Base-by-base conservation (phyloP, 1,139 yeast genomes). In the Taiozyma onychis region DNA sequence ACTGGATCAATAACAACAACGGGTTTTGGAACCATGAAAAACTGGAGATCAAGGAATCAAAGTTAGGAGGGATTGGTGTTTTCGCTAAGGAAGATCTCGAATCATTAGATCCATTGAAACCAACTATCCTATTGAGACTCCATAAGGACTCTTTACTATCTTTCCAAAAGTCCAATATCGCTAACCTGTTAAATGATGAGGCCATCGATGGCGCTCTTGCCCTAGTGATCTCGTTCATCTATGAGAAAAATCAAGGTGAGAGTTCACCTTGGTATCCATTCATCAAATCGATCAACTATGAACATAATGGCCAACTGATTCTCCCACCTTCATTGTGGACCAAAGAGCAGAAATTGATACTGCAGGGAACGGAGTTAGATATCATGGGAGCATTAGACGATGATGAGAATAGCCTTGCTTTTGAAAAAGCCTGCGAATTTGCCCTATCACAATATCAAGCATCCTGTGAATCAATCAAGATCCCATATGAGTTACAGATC, bases 181-280 rank as follows among this genome's bases (percentile, higher is more conserved):
- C 89, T 44, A 86, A 88, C 58, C 63, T 89, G 26, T 65, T 90
- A 35, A 68, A 75, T 14, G 96, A 88, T 39, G 76, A 76, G 44
- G 74, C 70, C 7, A 62, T 85, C 8, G 77, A 76, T 37, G 93
- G 93, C 0, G 80, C 88, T 74, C 75, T 79, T 45, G 85, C 85
- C 0, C 70, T 89, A 48, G 79, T 86, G 13, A 59, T 88, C 11
- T 81, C 91, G 0, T 86, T 81, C 54, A 74, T 89, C 41, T 89
- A 87, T 63, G 98, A 91, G 63, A 68, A 70, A 41, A 65, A 74
- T 6, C 68, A 75, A 50, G 81, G 80, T 3, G 68, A 72, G 16
- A 61, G 67, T 3, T 85, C 95, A 14, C 97, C 96, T 3, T 91
- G 97, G 97, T 73, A 56, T 56, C 73, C 72, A 3, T 91, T 85